phyloP scores from a whole-genome alignment of 805 yeast genomes.

The Kodamaea fukazawae region DNA sequence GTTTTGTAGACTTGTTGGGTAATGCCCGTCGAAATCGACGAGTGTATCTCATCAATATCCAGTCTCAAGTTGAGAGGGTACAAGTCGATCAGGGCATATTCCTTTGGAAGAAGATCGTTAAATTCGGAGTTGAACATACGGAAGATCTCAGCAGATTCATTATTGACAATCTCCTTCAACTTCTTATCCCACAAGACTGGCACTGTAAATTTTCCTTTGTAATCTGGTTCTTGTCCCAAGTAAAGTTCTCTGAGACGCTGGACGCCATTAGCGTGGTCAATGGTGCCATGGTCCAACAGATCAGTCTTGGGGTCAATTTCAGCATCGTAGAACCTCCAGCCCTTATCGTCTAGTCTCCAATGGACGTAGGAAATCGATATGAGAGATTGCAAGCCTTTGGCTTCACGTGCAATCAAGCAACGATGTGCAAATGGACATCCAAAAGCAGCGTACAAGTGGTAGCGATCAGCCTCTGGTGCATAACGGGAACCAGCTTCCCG shows the following conservation, averaged over 20 bases:
- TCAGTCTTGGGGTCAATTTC: constrained; percentile 32
- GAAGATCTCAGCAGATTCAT: constrained; percentile 87
- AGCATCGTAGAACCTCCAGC: constrained; percentile 76
- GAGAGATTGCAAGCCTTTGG: constrained; percentile 64
- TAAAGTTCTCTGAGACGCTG: constrained; percentile 68
- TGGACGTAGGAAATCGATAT: constrained; percentile 78
- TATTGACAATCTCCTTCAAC: constrained; percentile 78
- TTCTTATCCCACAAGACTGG: constrained; percentile 93
- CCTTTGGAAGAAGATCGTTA: constrained; percentile 49
- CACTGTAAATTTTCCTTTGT: constrained; percentile 82
- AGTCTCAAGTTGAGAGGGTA: constrained; percentile 55
- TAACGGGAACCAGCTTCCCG: constrained; percentile 39
- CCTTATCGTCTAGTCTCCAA: constrained; percentile 82
- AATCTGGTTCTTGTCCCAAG: constrained; percentile 69
- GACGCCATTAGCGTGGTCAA: constrained; percentile 51
- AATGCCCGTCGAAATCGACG: constrained; percentile 78
- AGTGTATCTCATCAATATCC: constrained; percentile 73
- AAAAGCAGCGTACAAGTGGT: constrained; percentile 79
- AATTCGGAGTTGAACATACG: constrained; percentile 79
- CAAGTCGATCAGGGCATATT: constrained; percentile 52
- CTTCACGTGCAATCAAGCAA: constrained; percentile 63
- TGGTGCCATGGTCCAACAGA: constrained; percentile 37
- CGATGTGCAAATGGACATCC: constrained; percentile 99
- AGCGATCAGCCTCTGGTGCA: constrained; percentile 74
- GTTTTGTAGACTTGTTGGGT: constrained; percentile 92